Evolutionary conservation across 345 rosid genomes (phyloP), one percentile per base, ranked within the genome.

Genomic region (Diplotaxis tenuifolia): DNA sequence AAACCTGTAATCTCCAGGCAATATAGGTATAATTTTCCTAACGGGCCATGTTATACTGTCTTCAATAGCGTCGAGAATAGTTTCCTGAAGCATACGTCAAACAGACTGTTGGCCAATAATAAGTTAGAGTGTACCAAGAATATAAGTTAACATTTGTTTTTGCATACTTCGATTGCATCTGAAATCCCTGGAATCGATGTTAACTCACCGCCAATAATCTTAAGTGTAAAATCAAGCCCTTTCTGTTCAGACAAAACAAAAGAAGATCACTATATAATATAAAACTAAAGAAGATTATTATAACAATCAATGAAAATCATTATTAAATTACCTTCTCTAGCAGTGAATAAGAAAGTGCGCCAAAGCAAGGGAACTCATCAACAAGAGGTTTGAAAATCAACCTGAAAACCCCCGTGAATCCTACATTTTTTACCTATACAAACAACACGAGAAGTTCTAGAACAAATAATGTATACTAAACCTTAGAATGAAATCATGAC

Each of bases 1-100:
- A 14, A 75, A 89, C 98, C 96, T 89, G 78, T 94, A 91, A 82
- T 94, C 97, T 55, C 97, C 98, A n/a, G 97, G 93, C 42, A 89
- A 27, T 77, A 91, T 89, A 6, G 88, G 82, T 56, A 88, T 72
- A 67, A 89, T 87, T 68, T 94, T 86, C 75, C 97, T 77, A 60
- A 94, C 88, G 4, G 98, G 98, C 98, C 98, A 94, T 38, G 91
- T 94, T 34, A 94, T 65, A 14, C 93, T 86, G 82, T 89, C 98
- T 81, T 94, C 98, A 59, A 94, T 57, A 16, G 97, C 96, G 73
- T 94, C 89, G 45, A 71, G 67, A 36, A 91, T 91, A 10, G 91
- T 88, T 84, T 87, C 98, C 98, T 91, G 81, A 32, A 23, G 70
- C 71, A 74, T 36, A 4, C 21, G 31, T 32, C 28, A 29, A 20